Base-by-base conservation (phyloP, 345 rosid genomes). In the Citrus reticulata region DNA sequence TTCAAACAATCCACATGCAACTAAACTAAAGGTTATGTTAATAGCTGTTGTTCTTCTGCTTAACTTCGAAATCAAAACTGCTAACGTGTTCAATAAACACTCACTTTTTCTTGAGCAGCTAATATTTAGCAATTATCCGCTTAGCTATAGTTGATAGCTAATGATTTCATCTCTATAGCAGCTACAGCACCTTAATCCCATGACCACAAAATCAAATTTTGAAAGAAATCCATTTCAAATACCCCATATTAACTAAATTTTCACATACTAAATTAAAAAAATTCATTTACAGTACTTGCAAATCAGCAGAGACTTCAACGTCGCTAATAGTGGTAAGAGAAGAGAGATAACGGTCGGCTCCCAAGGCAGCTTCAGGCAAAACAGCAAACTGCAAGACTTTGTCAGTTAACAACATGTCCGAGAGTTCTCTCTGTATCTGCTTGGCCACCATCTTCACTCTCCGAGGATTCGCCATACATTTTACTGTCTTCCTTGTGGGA, bases 391-490 rank as follows among this genome's bases (percentile, higher is more conserved):
- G 97, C 84, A 95, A 74, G 5, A 93, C 95, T 62, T 90, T 92
- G 78, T 95, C 99, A 0, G 94, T 91, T 40, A 95, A 78, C 77
- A 93, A 90, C 99, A 95, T 93, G 82, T 91, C 93, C 30, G 99
- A 95, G 46, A 95, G 90, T 82, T 92, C 98, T 68, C 98, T 90
- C 85, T 84, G 86, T 80, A 95, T 92, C 84, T 95, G 97, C 77
- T 89, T 93, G 51, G 98, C 94, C 60, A 92, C 98, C 95, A 91
- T 95, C 83, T 91, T 87, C 63, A 93, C 98, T 84, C 98, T 82
- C 67, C 99, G 90, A 32, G 92, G 97, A 76, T 89, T 91, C 42
- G 98, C 98, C 99, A 95, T 95, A 81, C 98, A 95, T 85, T 63
- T 87, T 27, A 92, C 39, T 24, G 54, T 27, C 30, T 24, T 40